These are phyloP conservation scores for Zea mays DNA, from an alignment of 176 grass and related monocot genomes.

Conservation along the genomic window Zm-B73-REFERENCE-NAM-5.0 NC_050097.1:23261501-23262000, in stretches of 20 bases:
- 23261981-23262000: not conserved
- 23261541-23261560: slow-evolving; percentile 60
- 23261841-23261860: slow-evolving; percentile 50
- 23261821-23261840: slow-evolving; percentile 42
- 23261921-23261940: slow-evolving; percentile 51
- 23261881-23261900: slow-evolving; percentile 68
- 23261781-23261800: slow-evolving; percentile 18
- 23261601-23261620: slow-evolving; percentile 83
- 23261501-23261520: slow-evolving; percentile 65
- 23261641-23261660: slow-evolving; percentile 64
- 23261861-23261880: slow-evolving; percentile 55
- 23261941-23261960: slow-evolving; percentile 30
- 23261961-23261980: slow-evolving; percentile 35
- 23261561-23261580: slow-evolving; percentile 25
- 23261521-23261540: slow-evolving; percentile 91
- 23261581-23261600: slow-evolving; percentile 41
- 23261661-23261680: slow-evolving; percentile 95
- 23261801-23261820: slow-evolving; percentile 40
- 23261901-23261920: slow-evolving; percentile 62
- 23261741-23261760: slow-evolving; percentile 52
- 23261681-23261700: slow-evolving; percentile 91
- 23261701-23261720: slow-evolving; percentile 64
- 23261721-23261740: slow-evolving; percentile 51
- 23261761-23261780: slow-evolving; percentile 29
- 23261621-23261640: slow-evolving; percentile 76